These are phyloP conservation scores for Nannizziopsis barbatae DNA, from an alignment of 2,329 filamentous ascomycete species.

Conservation along the genomic window DNA sequence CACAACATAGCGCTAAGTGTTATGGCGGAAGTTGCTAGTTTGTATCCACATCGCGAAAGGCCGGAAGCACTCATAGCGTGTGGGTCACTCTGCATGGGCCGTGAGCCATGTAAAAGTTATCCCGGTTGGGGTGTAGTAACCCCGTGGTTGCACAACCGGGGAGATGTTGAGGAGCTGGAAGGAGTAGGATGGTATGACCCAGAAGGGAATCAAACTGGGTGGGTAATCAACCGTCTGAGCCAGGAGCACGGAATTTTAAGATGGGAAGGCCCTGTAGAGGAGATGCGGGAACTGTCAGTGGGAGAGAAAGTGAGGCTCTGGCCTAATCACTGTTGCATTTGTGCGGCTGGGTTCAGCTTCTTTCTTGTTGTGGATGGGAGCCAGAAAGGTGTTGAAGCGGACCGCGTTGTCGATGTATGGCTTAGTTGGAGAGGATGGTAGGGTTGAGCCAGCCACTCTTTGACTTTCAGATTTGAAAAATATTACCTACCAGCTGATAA, in stretches of 20 bases:
- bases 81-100: conserved; percentile 56
- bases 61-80: conserved; percentile 57
- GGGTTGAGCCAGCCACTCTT: neutral
- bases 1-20: conserved; percentile 54
- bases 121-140: conserved; percentile 57
- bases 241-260: conserved; percentile 66
- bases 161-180: neutral
- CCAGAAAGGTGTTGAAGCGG: conserved; percentile 15
- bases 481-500: neutral
- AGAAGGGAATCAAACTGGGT: conserved; percentile 37
- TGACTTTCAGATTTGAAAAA: neutral
- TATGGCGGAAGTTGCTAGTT: conserved; percentile 56
- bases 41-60: conserved; percentile 45
- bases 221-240: conserved; percentile 56
- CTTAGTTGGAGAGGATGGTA: conserved; percentile 17
- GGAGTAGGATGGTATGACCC: conserved; percentile 15
- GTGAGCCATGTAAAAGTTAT: conserved; percentile 61
- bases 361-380: conserved; percentile 61
- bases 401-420: conserved; percentile 17
- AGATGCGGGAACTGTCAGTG: conserved; percentile 41
- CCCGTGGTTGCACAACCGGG: conserved; percentile 41
- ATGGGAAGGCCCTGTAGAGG: conserved; percentile 42
- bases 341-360: conserved; percentile 58
- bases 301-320: conserved; percentile 60
- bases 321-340: conserved; percentile 72